Base-by-base conservation (phyloP, 2,329 filamentous ascomycete genomes). In the Phyllosticta citribraziliensis region DNA sequence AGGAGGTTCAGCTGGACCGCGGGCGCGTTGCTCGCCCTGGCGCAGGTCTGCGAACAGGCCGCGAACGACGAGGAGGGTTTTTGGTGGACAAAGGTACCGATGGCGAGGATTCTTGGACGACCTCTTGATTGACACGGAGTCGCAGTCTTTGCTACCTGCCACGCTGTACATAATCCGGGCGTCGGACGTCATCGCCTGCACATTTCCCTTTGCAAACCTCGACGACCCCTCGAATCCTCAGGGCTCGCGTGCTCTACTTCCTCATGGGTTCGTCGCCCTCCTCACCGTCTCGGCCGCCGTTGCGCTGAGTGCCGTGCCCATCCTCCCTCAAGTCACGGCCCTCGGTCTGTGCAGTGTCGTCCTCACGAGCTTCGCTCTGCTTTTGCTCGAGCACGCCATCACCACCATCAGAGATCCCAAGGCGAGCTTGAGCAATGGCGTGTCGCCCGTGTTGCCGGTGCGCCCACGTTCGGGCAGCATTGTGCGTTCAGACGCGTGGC, bases 1-100 rank as follows among this genome's bases (percentile, higher is more conserved):
- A 64, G 63, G 54, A 69, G 60, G 52, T 66, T 67, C 9, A 68
- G 66, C 63, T 78, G 76, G 76, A 66, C 70, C 20, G 75, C 75
- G 5, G 78, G 77, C 40, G 70, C 65, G 10, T 68, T 78, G 56
- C 68, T 79, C 47, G 75, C 73, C 11, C 65, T 80, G 56, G 70
- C 74, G 24, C 69, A 70, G 50, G 68, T 79, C 47, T 78, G 77
- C 68, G 76, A 79, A 64, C 66, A 76, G 59, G 72, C 72, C 20
- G 73, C 75, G n/a, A 72, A 73, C 64, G 75, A 77, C 63, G 73
- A 72, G 57, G 69, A 73, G 63, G 74, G 73, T 51, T 72, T 77
- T n/a, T 75, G 75, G 72, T 74, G 74, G 70, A 74, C 74, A 22
- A 78, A 79, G 74, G 78, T 79, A 63, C 40, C 24, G 47, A 9